phyloP scores from a whole-genome alignment of 106 monocot genomes.

The Dendrobium catenatum region DNA sequence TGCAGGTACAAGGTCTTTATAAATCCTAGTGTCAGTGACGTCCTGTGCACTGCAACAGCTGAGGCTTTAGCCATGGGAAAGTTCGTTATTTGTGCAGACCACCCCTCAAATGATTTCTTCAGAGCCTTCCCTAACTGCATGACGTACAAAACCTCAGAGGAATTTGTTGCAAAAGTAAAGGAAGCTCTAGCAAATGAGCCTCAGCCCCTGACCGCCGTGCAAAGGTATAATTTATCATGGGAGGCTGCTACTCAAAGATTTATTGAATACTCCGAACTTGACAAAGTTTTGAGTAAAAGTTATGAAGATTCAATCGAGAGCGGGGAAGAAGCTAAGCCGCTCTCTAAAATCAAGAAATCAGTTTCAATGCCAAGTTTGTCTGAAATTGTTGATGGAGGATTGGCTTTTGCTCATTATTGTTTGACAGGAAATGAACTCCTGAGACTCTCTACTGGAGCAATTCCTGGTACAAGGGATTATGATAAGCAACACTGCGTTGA shows the following conservation, averaged over 20 bases:
- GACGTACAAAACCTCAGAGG: slow-evolving; percentile 81
- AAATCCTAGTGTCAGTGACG: slow-evolving; percentile 95
- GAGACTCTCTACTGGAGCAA: slow-evolving; percentile 76
- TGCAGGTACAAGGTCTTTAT: slow-evolving; percentile 94
- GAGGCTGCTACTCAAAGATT: slow-evolving; percentile 95
- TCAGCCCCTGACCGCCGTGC: slow-evolving; percentile 67
- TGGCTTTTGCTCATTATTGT: slow-evolving; percentile 87
- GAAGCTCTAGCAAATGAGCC: slow-evolving; percentile 73
- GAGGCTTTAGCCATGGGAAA: slow-evolving; percentile 99
- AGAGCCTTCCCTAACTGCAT: slow-evolving; percentile 87
- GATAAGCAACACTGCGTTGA: slow-evolving; percentile 69
- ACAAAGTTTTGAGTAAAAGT: slow-evolving; percentile 39
- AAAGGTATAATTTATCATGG: slow-evolving; percentile 85
- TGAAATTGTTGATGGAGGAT: slow-evolving; percentile 57
- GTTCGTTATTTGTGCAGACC: slow-evolving; percentile 96
- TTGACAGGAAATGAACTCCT: slow-evolving; percentile 83
- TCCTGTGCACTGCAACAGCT: slow-evolving; percentile 95
- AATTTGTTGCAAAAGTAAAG: slow-evolving; percentile 76
- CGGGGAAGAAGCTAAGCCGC: background rate
- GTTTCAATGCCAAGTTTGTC: slow-evolving; percentile 52
- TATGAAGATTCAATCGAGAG: background rate
- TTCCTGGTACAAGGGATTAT: slow-evolving; percentile 73
- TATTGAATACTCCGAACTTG: slow-evolving; percentile 80
- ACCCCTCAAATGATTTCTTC: slow-evolving; percentile 98
- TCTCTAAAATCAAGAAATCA: slow-evolving; percentile 36